Evolutionary conservation across 2,329 filamentous ascomycete genomes (phyloP), one percentile per base, ranked within the genome.

Genomic region (Calonectria hawksworthii): DNA sequence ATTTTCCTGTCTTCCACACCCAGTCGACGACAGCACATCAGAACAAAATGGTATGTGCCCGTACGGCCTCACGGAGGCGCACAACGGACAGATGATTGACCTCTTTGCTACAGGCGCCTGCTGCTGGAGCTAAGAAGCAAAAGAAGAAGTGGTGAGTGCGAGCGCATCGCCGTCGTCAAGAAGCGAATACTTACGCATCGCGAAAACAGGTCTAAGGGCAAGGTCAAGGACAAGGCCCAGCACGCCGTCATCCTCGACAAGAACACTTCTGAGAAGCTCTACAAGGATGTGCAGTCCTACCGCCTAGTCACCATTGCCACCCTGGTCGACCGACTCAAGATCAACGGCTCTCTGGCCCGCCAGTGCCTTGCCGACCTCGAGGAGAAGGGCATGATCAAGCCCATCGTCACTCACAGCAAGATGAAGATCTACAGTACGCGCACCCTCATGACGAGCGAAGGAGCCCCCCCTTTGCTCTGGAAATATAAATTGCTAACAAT

Each of bases 141-240:
- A 88, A 88, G 86, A 88, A 88, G 86, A 88, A 88, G 87, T 88
- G 87, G 87, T 81, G 80, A 75, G 80, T 81, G 68, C 64, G 75
- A 65, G 51, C 74, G 73, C 70, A 66, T 73, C 67, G 63, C 75
- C 72, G 71, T 74, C 68, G 72, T 32, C 69, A 61, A 61, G 75
- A 72, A 65, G 68, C 28, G 69, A 73, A 76, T 47, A 76, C 78
- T 79, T 64, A 80, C 73, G 65, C 75, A 72, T 66, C 63, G 74
- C 61, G 59, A 65, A 68, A 68, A 79, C n/a, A 81, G 80, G 80
- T 87, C 86, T 76, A 87, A 87, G 84, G 84, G 86, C 82, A 91
- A 88, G 96, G 97, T 99, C 92, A 99, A 99, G 97, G 97, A 99
- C 93, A 99, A 99, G 96, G 96, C 97, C 90, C 94, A 99, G 89